Evolutionary conservation across 2,329 filamentous ascomycete genomes (phyloP).

Genomic region (Immersiporthe knoxdaviesiana): DNA sequence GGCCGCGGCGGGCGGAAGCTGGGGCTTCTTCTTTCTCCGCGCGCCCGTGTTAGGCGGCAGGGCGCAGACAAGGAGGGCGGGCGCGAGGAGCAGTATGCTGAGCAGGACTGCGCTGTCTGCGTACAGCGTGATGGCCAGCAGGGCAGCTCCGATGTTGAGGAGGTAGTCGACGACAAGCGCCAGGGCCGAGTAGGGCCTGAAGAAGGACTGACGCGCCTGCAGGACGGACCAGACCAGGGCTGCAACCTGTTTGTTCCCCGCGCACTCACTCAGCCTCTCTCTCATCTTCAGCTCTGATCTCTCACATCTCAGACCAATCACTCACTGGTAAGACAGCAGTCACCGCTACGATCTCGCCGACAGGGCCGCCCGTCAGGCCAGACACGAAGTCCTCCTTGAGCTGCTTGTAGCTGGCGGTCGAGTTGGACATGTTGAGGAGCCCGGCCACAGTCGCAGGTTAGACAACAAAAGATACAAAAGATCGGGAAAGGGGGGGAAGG

Average conservation of each 20-base stretch:
- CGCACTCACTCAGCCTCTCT: slow-evolving; percentile 12
- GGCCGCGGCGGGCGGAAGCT: slow-evolving; percentile 45
- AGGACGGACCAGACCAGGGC: slow-evolving; percentile 87
- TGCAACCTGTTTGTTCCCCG: slow-evolving; percentile 75
- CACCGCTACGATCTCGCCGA: slow-evolving; percentile 85
- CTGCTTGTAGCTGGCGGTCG: slow-evolving; percentile 74
- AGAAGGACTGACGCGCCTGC: slow-evolving; percentile 82
- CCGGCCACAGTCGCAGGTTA: slow-evolving; percentile 17
- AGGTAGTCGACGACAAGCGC: slow-evolving; percentile 80
- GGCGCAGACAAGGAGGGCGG: slow-evolving; percentile 66
- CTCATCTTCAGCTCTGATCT: slow-evolving; percentile 2
- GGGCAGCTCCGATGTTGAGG: slow-evolving; percentile 79
- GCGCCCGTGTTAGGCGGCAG: slow-evolving; percentile 50
- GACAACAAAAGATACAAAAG: slow-evolving; percentile 12
- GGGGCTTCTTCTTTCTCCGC: slow-evolving; percentile 55
- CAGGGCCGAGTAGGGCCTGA: slow-evolving; percentile 71
- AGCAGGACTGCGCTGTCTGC: slow-evolving; percentile 74
- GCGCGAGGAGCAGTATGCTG: slow-evolving; percentile 72
- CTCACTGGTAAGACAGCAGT: slow-evolving; percentile 83
- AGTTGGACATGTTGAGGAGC: slow-evolving; percentile 38
- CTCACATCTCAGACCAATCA: slow-evolving; percentile 32
- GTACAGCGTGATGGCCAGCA: slow-evolving; percentile 88
- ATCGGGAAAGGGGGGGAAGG: not conserved
- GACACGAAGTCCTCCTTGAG: slow-evolving; percentile 96
- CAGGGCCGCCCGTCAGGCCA: slow-evolving; percentile 79